Conservation (phyloP, 805 yeast species). For the Teunomyces atbi region DNA sequence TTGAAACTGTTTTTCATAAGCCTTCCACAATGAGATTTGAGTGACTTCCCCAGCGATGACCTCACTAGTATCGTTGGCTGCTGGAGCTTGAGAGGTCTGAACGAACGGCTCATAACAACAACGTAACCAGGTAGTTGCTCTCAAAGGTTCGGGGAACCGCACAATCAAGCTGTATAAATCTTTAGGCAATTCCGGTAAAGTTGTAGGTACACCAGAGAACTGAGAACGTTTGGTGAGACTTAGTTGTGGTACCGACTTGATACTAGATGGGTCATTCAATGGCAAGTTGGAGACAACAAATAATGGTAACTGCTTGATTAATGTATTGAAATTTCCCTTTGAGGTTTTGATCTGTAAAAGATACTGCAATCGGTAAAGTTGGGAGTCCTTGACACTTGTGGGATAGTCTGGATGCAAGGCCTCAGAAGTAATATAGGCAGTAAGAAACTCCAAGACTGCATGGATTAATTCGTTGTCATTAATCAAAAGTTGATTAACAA, state of each 20-base stretch:
- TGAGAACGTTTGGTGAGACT: conserved; percentile 52
- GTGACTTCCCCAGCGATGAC: conserved; percentile 72
- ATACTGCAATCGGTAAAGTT: conserved; percentile 42
- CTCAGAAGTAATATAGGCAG: conserved; percentile 73
- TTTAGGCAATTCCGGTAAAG: conserved; percentile 59
- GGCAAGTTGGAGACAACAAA: conserved; percentile 42
- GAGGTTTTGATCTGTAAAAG: conserved; percentile 50
- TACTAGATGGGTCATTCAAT: conserved; percentile 30
- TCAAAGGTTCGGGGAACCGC: conserved; percentile 72
- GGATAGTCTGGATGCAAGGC: conserved; percentile 33
- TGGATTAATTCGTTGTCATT: conserved; percentile 70
- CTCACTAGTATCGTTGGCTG: conserved; percentile 15
- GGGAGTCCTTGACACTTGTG: conserved; percentile 30
- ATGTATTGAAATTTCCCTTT: conserved; percentile 47
- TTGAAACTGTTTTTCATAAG: conserved; percentile 86
- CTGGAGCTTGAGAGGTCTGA: conserved; percentile 9
- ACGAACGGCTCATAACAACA: conserved; percentile 79
- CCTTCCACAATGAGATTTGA: conserved; percentile 93
- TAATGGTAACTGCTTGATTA: conserved; percentile 61
- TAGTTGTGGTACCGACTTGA: conserved; percentile 21
- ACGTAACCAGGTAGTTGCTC: conserved; percentile 94
- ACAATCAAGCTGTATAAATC: conserved; percentile 60
- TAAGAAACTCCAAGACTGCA: conserved; percentile 77
- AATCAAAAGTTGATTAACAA: conserved; percentile 58
- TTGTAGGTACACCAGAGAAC: conserved; percentile 51